phyloP scores from a whole-genome alignment of 139 green algal species.

The Chlorella sorokiniana region DNA sequence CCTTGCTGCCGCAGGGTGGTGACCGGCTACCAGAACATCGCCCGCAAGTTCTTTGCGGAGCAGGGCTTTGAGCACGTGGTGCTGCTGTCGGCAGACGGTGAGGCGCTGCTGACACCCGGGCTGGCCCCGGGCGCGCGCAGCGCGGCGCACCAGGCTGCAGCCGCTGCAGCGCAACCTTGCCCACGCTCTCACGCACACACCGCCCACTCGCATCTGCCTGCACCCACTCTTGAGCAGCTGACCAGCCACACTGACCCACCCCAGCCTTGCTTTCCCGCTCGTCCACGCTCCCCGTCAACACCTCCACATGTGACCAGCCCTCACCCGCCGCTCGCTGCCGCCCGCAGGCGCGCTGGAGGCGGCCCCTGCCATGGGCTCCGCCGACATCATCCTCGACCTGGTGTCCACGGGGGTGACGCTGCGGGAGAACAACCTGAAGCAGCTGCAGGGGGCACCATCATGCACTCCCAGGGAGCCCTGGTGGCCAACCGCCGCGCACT shows the following conservation, averaged over 20 bases:
- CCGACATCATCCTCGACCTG: conserved; percentile 98
- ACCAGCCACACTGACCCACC: no score
- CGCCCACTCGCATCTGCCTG: no score
- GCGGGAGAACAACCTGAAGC: conserved; percentile 97
- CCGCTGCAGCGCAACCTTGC: not conserved
- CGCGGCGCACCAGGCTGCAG: not conserved
- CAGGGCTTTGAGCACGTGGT: conserved; percentile 88
- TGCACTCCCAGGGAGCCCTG: conserved; percentile 85
- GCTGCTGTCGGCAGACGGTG: conserved; percentile 81
- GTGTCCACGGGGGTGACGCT: conserved; percentile 93
- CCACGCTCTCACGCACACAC: no score
- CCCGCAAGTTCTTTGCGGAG: conserved; percentile 82
- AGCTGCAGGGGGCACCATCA: conserved; percentile 83
- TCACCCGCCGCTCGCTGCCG: conserved; percentile 24
- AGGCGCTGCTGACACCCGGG: not conserved
- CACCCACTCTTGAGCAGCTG: no score
- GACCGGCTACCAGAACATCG: conserved; percentile 79
- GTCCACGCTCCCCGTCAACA: not conserved
- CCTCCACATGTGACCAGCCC: not conserved
- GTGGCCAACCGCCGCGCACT: conserved; percentile 83
- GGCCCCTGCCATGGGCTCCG: conserved; percentile 94
- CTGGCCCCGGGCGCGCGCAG: no score
- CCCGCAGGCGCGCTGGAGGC: conserved; percentile 90
- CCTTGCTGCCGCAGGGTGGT: conserved; percentile 50
- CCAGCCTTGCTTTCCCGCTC: not conserved